These are phyloP conservation scores for Cercophora sp. DNA, from an alignment of 495 filamentous ascomycete genomes.

Conservation along the genomic window DNA sequence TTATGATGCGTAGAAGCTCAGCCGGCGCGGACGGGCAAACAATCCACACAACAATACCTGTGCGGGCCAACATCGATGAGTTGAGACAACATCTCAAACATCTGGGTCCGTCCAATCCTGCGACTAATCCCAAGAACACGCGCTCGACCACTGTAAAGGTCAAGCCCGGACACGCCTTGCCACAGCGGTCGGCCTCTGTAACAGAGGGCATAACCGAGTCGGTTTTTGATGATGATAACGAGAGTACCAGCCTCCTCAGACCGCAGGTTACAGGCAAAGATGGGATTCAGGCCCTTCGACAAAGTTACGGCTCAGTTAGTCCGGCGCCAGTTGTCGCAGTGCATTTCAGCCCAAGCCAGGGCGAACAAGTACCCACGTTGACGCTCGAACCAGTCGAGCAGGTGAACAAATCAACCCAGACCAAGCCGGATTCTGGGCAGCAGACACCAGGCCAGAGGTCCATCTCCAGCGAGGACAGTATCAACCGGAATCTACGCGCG, in stretches of 20 bases:
- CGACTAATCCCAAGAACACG: constrained; percentile 75
- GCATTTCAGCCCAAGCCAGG: constrained; percentile 24
- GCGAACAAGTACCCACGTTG: constrained; percentile 10
- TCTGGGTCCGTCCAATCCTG: constrained; percentile 88
- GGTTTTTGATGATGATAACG: constrained; percentile 28
- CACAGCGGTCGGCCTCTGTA: constrained; percentile 24
- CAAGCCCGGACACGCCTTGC: constrained; percentile 54
- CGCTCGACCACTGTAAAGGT: constrained; percentile 89
- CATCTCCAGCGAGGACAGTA: constrained; percentile 23
- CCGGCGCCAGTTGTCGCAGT: constrained; percentile 27
- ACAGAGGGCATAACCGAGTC: constrained; percentile 18
- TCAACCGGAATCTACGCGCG: constrained; percentile 13
- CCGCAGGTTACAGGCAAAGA: constrained; percentile 52
- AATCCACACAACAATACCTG: constrained; percentile 35
- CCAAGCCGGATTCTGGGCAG: constrained; percentile 10
- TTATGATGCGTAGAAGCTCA: constrained; percentile 55
- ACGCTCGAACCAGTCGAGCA: constrained; percentile 18
- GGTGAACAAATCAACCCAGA: constrained; percentile 25
- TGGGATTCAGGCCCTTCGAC: constrained; percentile 61
- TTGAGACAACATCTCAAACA: constrained; percentile 81
- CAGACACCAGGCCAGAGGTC: background rate
- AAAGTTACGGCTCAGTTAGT: constrained; percentile 60
- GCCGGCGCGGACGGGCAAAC: constrained; percentile 42
- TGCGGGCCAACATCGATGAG: constrained; percentile 56
- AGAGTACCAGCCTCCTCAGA: constrained; percentile 38